Conservation (phyloP, 306 rosid species). For the Astragalus membranaceus region DNA sequence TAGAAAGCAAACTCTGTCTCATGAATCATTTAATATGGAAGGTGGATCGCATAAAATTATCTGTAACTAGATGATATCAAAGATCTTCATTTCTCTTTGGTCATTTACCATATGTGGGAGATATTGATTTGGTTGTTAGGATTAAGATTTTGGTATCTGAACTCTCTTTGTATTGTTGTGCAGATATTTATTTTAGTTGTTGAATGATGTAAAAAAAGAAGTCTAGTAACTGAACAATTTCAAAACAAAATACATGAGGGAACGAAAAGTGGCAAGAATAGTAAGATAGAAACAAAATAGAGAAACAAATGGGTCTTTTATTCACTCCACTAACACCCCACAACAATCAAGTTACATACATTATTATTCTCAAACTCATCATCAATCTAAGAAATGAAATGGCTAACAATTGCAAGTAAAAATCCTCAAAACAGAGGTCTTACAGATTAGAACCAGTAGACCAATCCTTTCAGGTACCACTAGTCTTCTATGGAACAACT, state of each 20-base stretch:
- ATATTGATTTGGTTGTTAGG: no score
- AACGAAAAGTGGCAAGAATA: no score
- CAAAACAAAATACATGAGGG: neutral
- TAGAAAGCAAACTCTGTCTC: slow-evolving; percentile 13
- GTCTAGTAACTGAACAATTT: neutral
- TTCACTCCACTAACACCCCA: slow-evolving; percentile 52
- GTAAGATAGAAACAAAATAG: neutral
- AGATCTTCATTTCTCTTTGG: no score
- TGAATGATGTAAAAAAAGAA: no score
- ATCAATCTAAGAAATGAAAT: slow-evolving; percentile 51
- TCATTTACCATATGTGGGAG: no score
- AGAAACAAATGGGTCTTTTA: slow-evolving; percentile 45
- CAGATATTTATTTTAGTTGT: no score
- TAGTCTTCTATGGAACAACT: slow-evolving; percentile 25
- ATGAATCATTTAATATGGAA: neutral
- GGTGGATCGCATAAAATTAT: neutral
- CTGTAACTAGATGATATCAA: neutral
- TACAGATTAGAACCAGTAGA: slow-evolving; percentile 29
- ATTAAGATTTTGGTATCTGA: no score
- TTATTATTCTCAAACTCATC: slow-evolving; percentile 42
- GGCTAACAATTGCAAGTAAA: slow-evolving; percentile 43
- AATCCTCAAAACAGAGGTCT: slow-evolving; percentile 35
- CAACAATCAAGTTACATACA: slow-evolving; percentile 49
- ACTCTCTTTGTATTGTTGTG: no score
- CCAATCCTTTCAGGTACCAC: slow-evolving; percentile 35